Evolutionary conservation across 169 alveolate species (phyloP).

Genomic region (Cryptosporidium sp.): DNA sequence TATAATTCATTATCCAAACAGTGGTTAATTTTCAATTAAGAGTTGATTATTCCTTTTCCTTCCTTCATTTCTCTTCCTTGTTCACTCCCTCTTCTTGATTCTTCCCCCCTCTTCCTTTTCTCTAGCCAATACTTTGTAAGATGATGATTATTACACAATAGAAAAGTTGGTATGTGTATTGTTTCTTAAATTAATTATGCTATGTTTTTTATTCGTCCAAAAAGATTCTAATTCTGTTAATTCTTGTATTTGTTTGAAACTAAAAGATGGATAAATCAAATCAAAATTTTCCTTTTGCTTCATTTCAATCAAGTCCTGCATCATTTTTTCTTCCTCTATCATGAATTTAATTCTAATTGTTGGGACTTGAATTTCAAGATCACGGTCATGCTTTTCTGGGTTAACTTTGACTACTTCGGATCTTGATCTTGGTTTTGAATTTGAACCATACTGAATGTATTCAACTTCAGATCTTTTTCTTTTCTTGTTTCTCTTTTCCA

Average conservation of each 20-base stretch:
- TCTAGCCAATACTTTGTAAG: not conserved
- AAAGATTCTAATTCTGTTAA: not conserved
- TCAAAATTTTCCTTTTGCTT: not conserved
- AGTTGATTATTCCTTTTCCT: no score
- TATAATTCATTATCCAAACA: not conserved
- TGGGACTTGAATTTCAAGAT: constrained; percentile 7
- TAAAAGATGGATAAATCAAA: not conserved
- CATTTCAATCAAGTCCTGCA: not conserved
- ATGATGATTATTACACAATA: no score
- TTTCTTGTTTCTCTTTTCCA: no score
- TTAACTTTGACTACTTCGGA: not conserved
- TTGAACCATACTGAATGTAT: not conserved
- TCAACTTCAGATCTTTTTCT: not conserved
- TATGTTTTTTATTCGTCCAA: not conserved
- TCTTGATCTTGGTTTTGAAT: not conserved
- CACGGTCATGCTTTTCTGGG: not conserved
- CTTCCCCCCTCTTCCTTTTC: not conserved
- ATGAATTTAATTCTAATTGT: not conserved
- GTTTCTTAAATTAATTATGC: not conserved
- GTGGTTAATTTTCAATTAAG: no score
- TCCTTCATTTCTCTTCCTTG: not conserved
- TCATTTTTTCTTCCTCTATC: not conserved
- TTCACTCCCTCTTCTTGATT: not conserved
- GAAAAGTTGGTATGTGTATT: not conserved
- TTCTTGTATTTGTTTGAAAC: not conserved